These are phyloP conservation scores for Lignosus rhinocerotis DNA, from an alignment of 1,284 basidiomycete genomes.

Conservation along the genomic window DNA sequence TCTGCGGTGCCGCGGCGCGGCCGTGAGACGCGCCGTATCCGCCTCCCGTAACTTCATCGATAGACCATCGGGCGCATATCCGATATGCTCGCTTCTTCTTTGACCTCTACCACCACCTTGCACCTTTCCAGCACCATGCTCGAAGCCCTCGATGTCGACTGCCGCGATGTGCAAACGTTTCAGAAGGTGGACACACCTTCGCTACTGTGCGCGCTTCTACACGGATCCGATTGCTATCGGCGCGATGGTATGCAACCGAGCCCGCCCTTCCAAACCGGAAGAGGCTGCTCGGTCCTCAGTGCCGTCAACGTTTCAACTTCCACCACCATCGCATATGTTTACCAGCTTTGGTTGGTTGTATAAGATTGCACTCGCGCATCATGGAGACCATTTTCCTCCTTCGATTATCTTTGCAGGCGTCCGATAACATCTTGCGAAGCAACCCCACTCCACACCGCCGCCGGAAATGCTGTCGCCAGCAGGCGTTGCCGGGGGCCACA, in stretches of 20 bases:
- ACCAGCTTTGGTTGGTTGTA: not conserved
- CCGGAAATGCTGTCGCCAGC: not conserved
- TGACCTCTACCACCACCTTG: slow-evolving; percentile 10
- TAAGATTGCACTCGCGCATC: not conserved
- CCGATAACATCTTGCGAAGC: not conserved
- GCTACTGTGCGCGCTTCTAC: not conserved
- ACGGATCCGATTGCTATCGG: not conserved
- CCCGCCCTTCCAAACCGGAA: not conserved
- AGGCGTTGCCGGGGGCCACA: not conserved
- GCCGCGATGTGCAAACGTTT: not conserved
- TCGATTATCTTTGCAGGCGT: not conserved
- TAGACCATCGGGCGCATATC: slow-evolving; percentile 13
- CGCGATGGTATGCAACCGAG: not conserved
- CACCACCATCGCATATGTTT: too few species aligned
- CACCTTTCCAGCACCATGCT: not conserved
- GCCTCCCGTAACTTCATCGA: slow-evolving; percentile 14
- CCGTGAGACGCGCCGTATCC: slow-evolving; percentile 14
- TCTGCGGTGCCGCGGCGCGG: not conserved
- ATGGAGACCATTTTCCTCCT: not conserved
- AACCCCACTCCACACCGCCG: not conserved
- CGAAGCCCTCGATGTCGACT: not conserved
- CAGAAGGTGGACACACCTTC: not conserved
- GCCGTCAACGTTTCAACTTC: too few species aligned
- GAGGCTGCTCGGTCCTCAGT: too few species aligned
- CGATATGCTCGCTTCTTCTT: slow-evolving; percentile 3